Base-by-base conservation (phyloP, 768 basidiomycete genomes). In the Suillus lakei region DNA sequence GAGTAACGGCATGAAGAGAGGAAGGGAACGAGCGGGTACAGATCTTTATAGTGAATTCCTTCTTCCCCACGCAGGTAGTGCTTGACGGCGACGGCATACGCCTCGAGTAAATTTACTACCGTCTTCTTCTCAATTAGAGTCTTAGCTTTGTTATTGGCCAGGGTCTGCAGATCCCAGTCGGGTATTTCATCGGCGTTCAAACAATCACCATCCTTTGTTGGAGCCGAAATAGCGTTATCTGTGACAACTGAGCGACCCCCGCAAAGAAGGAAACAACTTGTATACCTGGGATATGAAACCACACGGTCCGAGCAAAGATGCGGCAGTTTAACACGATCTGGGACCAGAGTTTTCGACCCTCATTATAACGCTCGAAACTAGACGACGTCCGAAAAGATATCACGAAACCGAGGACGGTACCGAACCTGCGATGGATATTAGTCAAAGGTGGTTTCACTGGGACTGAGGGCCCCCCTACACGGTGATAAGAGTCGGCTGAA, bases 331-430 rank as follows among this genome's bases (percentile, higher is more conserved):
- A 72, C 60, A 87, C 83, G 16, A 91, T 86, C 65, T 87, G 84
- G 7, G 88, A 86, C 91, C 90, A 92, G 7, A 86, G 76, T 58
- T 82, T 77, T 60, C 89, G 78, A 23, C 90, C 91, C 69, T 92
- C 90, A 64, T 91, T 91, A 73, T 91, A 91, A 30, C 88, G 79
- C 71, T 91, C 89, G 71, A 89, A 91, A 53, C 88, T 89, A 6
- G 88, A 86, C 10, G 88, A 91, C 15, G 89, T 91, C 61, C 89
- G 75, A 73, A 89, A 90, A 0, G 89, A 89, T 60, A 91, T 86
- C 30, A 91, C 85, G 67, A 91, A 91, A 81, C 90, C 91, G 23
- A 91, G 80, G 1, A 91, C 88, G 5, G 89, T 90, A 81, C 91
- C 81, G 34, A 81, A 64, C 28, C 81, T 81, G 62, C 21, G n/a